These are phyloP conservation scores for Pleoardoris graminearum DNA, from an alignment of 2,329 filamentous ascomycete genomes.

Conservation along the genomic window DNA sequence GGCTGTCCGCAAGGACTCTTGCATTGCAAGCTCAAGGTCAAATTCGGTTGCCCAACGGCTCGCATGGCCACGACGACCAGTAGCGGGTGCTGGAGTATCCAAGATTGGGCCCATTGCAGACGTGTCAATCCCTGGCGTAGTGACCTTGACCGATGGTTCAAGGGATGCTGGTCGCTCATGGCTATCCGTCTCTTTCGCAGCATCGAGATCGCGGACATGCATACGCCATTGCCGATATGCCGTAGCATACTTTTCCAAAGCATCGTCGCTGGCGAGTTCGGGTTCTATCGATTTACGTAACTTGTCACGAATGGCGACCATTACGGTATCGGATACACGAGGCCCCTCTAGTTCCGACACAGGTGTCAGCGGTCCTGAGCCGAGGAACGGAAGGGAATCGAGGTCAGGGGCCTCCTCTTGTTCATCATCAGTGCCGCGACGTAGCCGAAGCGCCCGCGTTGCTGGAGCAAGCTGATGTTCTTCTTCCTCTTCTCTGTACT, in stretches of 20 bases:
- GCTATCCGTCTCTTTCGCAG: conserved; percentile 45
- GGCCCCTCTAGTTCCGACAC: conserved; percentile 49
- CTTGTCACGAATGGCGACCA: conserved; percentile 41
- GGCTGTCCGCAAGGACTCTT: conserved; percentile 68
- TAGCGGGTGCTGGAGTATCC: conserved; percentile 31
- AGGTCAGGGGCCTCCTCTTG: conserved; percentile 47
- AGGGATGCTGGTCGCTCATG: conserved; percentile 41
- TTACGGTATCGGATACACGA: conserved; percentile 38
- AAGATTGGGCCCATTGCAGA: conserved; percentile 33
- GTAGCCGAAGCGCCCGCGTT: conserved; percentile 35
- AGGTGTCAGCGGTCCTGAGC: conserved; percentile 49
- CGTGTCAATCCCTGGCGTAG: conserved; percentile 53
- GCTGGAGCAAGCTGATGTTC: conserved; percentile 36
- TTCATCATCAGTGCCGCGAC: conserved; percentile 35
- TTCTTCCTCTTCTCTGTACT: conserved; percentile 25
- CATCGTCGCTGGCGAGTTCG: conserved; percentile 32
- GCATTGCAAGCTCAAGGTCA: conserved; percentile 71
- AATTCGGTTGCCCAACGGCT: conserved; percentile 62
- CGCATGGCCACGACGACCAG: conserved; percentile 36
- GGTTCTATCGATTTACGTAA: conserved; percentile 41
- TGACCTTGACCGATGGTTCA: conserved; percentile 40
- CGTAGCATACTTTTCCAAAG: conserved; percentile 41
- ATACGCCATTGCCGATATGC: conserved; percentile 49
- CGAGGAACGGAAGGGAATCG: conserved; percentile 51
- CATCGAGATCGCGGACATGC: conserved; percentile 47